phyloP scores from a whole-genome alignment of 345 rosid genomes.

The Moringa oleifera region DNA sequence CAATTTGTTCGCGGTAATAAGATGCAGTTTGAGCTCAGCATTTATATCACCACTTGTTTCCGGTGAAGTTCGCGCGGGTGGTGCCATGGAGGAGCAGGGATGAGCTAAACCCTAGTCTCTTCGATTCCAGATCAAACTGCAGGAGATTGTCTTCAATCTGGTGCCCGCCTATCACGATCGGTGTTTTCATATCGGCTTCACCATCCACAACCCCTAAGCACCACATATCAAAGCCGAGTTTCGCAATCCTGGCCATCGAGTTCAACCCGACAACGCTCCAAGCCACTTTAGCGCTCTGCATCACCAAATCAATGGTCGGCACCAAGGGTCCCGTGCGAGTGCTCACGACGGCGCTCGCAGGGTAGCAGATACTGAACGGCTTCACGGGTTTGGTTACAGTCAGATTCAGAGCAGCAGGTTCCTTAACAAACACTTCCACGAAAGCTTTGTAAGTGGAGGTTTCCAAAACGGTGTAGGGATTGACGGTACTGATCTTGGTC shows the following conservation, averaged over 20 bases:
- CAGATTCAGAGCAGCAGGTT: neutral
- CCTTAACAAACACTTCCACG: neutral
- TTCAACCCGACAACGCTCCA: constrained; percentile 38
- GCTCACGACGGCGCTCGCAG: neutral
- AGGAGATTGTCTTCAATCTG: constrained; percentile 34
- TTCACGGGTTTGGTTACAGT: neutral
- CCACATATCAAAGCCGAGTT: constrained; percentile 12
- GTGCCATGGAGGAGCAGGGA: constrained; percentile 25
- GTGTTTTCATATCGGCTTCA: constrained; percentile 18
- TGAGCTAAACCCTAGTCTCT: constrained; percentile 36
- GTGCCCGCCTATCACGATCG: constrained; percentile 31
- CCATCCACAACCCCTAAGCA: constrained; percentile 36
- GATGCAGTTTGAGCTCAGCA: too few species aligned
- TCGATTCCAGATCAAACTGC: constrained; percentile 30
- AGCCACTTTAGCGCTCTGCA: constrained; percentile 12
- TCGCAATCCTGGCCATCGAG: constrained; percentile 28
- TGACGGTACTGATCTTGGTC: neutral
- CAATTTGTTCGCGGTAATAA: too few species aligned
- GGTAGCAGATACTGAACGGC: constrained; percentile 21
- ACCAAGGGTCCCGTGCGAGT: constrained; percentile 19
- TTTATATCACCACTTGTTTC: too few species aligned
- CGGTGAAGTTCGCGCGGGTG: constrained; percentile 28
- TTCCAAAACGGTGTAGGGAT: neutral
- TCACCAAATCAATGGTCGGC: constrained; percentile 27
- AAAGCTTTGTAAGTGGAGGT: neutral